phyloP scores from a whole-genome alignment of 169 alveolate genomes.

The Babesia divergens region DNA sequence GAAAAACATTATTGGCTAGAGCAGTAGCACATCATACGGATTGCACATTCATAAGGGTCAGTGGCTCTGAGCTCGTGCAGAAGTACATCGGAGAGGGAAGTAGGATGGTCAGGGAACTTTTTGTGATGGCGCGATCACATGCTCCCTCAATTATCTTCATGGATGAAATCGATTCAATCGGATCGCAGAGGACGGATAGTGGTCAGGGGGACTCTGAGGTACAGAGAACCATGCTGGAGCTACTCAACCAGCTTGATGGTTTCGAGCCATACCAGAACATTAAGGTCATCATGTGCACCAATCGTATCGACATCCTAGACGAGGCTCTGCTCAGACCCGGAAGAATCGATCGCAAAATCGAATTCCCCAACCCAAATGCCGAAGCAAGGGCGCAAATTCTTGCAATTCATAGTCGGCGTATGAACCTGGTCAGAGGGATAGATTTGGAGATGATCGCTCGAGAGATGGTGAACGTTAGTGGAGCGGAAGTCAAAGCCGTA shows the following conservation, averaged over 20 bases:
- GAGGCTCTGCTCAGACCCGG: constrained; percentile 99
- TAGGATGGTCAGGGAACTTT: constrained; percentile 97
- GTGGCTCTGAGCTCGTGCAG: constrained; percentile 98
- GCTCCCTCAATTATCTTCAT: constrained; percentile 97
- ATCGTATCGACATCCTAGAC: constrained; percentile 97
- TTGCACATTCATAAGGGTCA: constrained; percentile 97
- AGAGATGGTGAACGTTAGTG: constrained; percentile 94
- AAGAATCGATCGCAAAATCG: constrained; percentile 96
- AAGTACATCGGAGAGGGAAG: constrained; percentile 99
- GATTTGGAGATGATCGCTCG: constrained; percentile 92
- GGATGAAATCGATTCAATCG: constrained; percentile 97
- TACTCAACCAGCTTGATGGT: constrained; percentile 99
- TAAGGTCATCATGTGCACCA: constrained; percentile 98
- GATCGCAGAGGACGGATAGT: constrained; percentile 89
- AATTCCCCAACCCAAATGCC: constrained; percentile 92
- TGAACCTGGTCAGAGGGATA: constrained; percentile 96
- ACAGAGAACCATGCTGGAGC: constrained; percentile 85
- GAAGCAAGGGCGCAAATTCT: constrained; percentile 93
- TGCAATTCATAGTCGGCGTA: constrained; percentile 95
- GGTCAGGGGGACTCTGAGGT: constrained; percentile 95
- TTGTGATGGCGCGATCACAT: constrained; percentile 95
- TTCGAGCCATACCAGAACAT: constrained; percentile 97
- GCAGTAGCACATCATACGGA: constrained; percentile 99
- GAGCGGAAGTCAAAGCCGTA: constrained; percentile 99
- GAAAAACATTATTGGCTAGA: constrained; percentile 96